Conservation (phyloP, 345 rosid species). For the Linum lewisii region DNA sequence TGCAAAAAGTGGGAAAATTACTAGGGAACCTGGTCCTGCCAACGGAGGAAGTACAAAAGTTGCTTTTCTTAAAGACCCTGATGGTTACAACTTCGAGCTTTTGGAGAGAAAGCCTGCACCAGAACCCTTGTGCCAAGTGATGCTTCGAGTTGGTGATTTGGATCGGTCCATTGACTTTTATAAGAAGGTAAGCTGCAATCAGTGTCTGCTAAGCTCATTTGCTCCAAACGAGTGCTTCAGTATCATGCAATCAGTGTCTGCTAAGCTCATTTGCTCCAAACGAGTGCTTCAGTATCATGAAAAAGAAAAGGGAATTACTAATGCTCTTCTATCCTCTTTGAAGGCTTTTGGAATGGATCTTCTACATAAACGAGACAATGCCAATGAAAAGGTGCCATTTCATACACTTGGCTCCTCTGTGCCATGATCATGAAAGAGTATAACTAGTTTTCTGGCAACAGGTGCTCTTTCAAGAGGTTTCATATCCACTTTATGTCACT, state of each 20-base stretch:
- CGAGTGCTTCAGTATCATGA: too few species aligned
- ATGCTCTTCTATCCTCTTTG: constrained; percentile 5
- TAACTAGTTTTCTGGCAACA: not conserved
- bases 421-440: too few species aligned
- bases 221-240: too few species aligned
- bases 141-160: constrained; percentile 3
- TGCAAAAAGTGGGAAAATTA: not conserved
- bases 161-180: not conserved
- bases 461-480: not conserved
- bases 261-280: too few species aligned
- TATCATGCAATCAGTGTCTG: not conserved
- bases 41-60: not conserved
- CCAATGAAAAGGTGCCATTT: constrained; percentile 12
- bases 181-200: not conserved
- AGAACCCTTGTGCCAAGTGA: constrained; percentile 4
- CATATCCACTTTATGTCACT: not conserved
- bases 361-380: constrained; percentile 13
- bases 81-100: constrained; percentile 3
- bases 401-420: not conserved
- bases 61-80: constrained; percentile 2
- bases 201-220: not conserved
- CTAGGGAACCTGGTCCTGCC: too few species aligned
- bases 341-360: constrained; percentile 24
- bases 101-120: not conserved
- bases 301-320: not conserved